phyloP scores from a whole-genome alignment of 495 filamentous ascomycete species.

The Aspergillus olivimuriae region DNA sequence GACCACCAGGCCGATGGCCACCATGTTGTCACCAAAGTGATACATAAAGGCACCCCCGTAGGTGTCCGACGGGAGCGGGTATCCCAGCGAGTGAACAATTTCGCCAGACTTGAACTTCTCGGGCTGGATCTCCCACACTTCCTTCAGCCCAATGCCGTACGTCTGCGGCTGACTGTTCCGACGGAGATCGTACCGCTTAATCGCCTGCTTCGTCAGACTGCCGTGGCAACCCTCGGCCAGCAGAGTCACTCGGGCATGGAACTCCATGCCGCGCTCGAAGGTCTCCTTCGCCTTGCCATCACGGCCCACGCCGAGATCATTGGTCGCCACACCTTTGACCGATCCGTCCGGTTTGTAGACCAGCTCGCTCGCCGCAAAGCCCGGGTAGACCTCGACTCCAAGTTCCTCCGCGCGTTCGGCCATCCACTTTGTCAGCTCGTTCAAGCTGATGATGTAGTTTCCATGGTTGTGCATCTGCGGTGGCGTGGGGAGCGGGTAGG shows the following conservation, averaged over 20 bases:
- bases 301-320: constrained; percentile 79
- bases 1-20: constrained; percentile 87
- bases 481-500: constrained; percentile 76
- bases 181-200: constrained; percentile 89
- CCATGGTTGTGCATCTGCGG: constrained; percentile 98
- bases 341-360: constrained; percentile 81
- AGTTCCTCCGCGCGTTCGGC: constrained; percentile 91
- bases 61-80: constrained; percentile 79
- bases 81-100: constrained; percentile 88
- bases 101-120: constrained; percentile 87
- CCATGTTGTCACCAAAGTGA: constrained; percentile 96
- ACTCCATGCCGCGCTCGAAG: constrained; percentile 99
- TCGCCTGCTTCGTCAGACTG: constrained; percentile 90
- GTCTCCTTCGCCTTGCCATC: constrained; percentile 78
- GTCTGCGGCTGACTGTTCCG: constrained; percentile 88
- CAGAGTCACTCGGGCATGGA: constrained; percentile 89
- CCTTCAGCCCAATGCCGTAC: constrained; percentile 90
- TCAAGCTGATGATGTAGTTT: constrained; percentile 95
- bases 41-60: constrained; percentile 99
- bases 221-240: constrained; percentile 96
- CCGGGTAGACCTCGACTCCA: constrained; percentile 97
- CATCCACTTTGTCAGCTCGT: constrained; percentile 91
- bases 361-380: constrained; percentile 90
- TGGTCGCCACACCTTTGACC: constrained; percentile 92
- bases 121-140: constrained; percentile 94